Base-by-base conservation (phyloP, 2,329 filamentous ascomycete genomes). In the Hypoxylon sp. region DNA sequence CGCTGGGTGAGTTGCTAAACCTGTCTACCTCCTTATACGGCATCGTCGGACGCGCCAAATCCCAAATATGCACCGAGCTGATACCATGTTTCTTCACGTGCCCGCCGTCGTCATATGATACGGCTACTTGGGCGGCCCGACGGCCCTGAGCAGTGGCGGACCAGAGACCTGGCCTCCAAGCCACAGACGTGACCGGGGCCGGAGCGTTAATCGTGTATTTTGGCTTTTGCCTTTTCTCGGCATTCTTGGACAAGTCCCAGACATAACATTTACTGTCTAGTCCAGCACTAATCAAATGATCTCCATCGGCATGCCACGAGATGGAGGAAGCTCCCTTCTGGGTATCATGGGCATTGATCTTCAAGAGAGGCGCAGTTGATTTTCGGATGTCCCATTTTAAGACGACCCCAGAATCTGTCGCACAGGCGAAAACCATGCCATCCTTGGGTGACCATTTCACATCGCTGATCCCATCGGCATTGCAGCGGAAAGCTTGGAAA, bases 291-390 rank as follows among this genome's bases (percentile, higher is more conserved):
- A 89, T 82, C 9, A 91, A 77, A 70, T 91, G 87, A n/a, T 84
- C 82, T 12, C 89, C 89, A 72, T 91, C 89, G 0, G 87, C 86
- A 69, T 91, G 89, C 89, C 89, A 91, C 2, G 86, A 83, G 44
- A 90, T 85, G 0, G 86, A 82, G 1, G 84, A 81, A 71, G 86
- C 87, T 0, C 85, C 80, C 66, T 85, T 87, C 60, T 75, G 74
- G 6, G 75, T 65, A 46, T 88, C 85, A 71, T 90, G 88, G 0
- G 85, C 88, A 28, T 86, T 85, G 70, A 90, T 85, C 68, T 85
- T 83, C 50, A 90, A 73, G 11, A 88, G 71, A 1, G 87, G 87
- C 8, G 82, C 80, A 14, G 75, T 77, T 4, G 82, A 71, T 70
- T 86, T 87, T 5, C 87, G 82, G 3, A 88, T 81, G 74, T 90